A percentile compares a stretch with the other conserved stretches of the same genome.
Evolutionary conservation across 108 stramenopile genomes (phyloP).

Genomic region (Skeletonema tropicum): DNA sequence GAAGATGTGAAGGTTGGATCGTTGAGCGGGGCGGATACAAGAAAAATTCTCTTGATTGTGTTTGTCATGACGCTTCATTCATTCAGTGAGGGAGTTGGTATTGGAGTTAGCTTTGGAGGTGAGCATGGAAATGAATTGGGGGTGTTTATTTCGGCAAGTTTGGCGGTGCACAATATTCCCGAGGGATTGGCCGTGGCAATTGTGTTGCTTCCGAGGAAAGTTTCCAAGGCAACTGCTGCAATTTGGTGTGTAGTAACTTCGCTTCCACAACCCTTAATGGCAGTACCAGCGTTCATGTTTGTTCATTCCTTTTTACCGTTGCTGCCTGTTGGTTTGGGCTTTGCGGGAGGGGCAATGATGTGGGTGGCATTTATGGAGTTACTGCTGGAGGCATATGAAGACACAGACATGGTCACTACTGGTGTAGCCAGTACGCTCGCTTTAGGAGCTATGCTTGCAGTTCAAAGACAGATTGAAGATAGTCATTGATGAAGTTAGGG

Average conservation of each 20-base stretch:
- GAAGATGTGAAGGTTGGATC: slow-evolving; percentile 91
- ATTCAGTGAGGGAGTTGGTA: slow-evolving; percentile 97
- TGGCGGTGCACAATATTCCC: slow-evolving; percentile 99
- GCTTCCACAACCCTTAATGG: slow-evolving; percentile 98
- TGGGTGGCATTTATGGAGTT: slow-evolving; percentile 98
- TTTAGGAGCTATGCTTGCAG: slow-evolving; percentile 62
- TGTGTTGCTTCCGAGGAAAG: slow-evolving; percentile 89
- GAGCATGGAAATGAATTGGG: slow-evolving; percentile 88
- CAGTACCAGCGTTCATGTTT: slow-evolving; percentile 96
- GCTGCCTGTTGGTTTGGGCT: slow-evolving; percentile 96
- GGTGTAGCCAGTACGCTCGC: slow-evolving; percentile 67
- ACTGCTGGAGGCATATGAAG: slow-evolving; percentile 91
- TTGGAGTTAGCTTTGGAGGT: slow-evolving; percentile 95
- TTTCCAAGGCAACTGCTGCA: slow-evolving; percentile 84
- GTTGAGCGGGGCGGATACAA: slow-evolving; percentile 87
- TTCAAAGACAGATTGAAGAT: slow-evolving; percentile 72
- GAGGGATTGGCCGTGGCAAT: slow-evolving; percentile 98
- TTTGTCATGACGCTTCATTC: slow-evolving; percentile 99
- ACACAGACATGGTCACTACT: slow-evolving; percentile 77
- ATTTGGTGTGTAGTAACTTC: slow-evolving; percentile 94
- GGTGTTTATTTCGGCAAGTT: slow-evolving; percentile 92
- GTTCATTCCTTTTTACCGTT: slow-evolving; percentile 94
- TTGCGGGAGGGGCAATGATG: slow-evolving; percentile 98
- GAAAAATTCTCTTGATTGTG: slow-evolving; percentile 91
- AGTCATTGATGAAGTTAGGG: background rate